phyloP scores from a whole-genome alignment of 1,139 yeast genomes.

The Arxiozyma slooffiae region DNA sequence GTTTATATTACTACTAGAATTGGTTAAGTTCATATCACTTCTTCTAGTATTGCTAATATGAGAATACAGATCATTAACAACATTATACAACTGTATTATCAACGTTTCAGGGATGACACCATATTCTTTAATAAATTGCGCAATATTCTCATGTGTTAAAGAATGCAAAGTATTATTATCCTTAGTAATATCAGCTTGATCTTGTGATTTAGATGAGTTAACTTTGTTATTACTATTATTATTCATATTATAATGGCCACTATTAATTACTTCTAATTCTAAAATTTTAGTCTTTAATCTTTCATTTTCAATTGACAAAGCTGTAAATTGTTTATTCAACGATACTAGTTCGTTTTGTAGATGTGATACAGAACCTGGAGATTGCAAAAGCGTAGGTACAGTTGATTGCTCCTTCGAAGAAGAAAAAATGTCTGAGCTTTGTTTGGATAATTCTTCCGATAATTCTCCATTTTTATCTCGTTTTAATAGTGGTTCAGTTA shows the following conservation, averaged over 20 bases:
- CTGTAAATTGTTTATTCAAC: constrained; percentile 21
- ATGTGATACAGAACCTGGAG: constrained; percentile 3
- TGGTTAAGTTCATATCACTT: not conserved
- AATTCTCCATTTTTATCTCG: not conserved
- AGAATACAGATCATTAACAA: constrained; percentile 2
- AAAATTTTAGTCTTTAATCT: constrained; percentile 26
- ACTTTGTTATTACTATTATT: too few relatives aligned
- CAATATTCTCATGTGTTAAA: not conserved
- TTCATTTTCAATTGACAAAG: constrained; percentile 30
- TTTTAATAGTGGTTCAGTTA: not conserved
- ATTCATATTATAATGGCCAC: not conserved
- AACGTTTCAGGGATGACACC: constrained; percentile 6
- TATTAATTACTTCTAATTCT: constrained; percentile 21
- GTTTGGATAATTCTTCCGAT: not conserved
- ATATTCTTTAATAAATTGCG: constrained; percentile 5
- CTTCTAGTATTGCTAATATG: not conserved
- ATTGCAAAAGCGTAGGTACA: not conserved
- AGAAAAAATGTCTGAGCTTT: not conserved
- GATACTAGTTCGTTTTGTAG: constrained; percentile 19
- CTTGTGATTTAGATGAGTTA: not conserved
- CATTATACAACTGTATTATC: not conserved
- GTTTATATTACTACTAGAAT: not conserved
- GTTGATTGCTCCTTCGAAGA: not conserved
- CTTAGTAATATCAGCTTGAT: not conserved
- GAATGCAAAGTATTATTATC: not conserved